A percentile compares a stretch with the other conserved stretches of the same genome.
Evolutionary conservation across 768 basidiomycete species (phyloP).

Genomic region (Crassisporium funariophilum): DNA sequence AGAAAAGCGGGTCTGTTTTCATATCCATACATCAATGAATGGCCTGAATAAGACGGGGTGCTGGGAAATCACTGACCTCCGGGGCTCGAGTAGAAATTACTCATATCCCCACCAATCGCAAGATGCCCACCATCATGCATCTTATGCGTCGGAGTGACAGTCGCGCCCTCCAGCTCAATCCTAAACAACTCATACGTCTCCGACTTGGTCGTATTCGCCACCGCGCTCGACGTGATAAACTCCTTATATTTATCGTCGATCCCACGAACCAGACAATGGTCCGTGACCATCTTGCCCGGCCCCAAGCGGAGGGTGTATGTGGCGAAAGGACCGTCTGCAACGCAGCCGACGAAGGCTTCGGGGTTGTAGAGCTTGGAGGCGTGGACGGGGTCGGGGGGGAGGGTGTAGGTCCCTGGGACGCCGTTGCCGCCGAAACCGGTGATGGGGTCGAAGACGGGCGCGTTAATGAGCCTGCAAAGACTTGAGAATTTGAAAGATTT

Average conservation of each 20-base stretch:
- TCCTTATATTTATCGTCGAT: slow-evolving; percentile 27
- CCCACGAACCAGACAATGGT: slow-evolving; percentile 36
- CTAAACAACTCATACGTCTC: slow-evolving; percentile 36
- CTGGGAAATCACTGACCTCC: slow-evolving; percentile 31
- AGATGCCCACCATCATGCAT: slow-evolving; percentile 42
- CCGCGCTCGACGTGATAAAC: slow-evolving; percentile 23
- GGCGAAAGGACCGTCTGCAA: slow-evolving; percentile 37
- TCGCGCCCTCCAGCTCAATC: slow-evolving; percentile 36
- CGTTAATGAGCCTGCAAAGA: slow-evolving; percentile 28
- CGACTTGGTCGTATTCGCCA: slow-evolving; percentile 26
- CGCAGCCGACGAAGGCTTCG: slow-evolving; percentile 23
- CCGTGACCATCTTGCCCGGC: slow-evolving; percentile 34
- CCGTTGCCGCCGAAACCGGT: slow-evolving; percentile 43
- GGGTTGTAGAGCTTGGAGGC: slow-evolving; percentile 13
- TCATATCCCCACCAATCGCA: slow-evolving; percentile 35
- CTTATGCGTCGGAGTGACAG: slow-evolving; percentile 22
- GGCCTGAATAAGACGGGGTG: not conserved
- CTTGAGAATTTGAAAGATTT: not conserved
- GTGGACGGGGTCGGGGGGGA: slow-evolving; percentile 23
- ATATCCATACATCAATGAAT: not conserved
- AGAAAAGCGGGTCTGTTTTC: slow-evolving; percentile 43
- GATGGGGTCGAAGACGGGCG: slow-evolving; percentile 37
- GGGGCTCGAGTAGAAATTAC: slow-evolving; percentile 40
- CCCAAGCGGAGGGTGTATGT: slow-evolving; percentile 34
- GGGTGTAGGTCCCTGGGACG: slow-evolving; percentile 25